phyloP scores from a whole-genome alignment of 2,329 filamentous ascomycete species.

The Colletotrichum limetticola region DNA sequence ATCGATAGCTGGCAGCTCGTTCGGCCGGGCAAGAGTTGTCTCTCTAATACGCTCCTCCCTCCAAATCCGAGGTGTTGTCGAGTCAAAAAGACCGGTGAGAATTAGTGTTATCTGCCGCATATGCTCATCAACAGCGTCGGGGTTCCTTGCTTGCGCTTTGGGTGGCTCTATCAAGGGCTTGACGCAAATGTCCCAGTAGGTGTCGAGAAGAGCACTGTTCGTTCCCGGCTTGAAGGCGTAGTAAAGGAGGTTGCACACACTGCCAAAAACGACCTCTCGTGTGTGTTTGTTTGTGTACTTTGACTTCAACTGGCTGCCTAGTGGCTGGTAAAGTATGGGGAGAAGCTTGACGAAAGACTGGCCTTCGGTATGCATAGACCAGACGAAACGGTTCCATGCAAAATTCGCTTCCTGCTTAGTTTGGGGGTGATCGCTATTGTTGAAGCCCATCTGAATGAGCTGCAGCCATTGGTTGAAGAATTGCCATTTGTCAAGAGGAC shows the following conservation, averaged over 20 bases:
- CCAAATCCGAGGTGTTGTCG: conserved; percentile 72
- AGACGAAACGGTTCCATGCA: conserved; percentile 89
- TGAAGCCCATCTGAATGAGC: conserved; percentile 86
- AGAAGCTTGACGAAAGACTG: conserved; percentile 66
- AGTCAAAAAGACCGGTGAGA: conserved; percentile 76
- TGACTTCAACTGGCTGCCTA: conserved; percentile 75
- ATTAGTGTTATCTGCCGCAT: conserved; percentile 72
- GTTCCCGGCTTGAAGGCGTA: conserved; percentile 81
- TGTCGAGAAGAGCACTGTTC: conserved; percentile 73
- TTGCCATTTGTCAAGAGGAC: conserved; percentile 74
- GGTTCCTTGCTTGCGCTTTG: conserved; percentile 45
- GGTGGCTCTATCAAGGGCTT: conserved; percentile 59
- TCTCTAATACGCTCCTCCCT: conserved; percentile 77
- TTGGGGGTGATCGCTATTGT: conserved; percentile 72
- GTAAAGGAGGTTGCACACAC: conserved; percentile 84
- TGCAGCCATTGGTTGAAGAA: conserved; percentile 80
- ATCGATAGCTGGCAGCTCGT: conserved; percentile 87
- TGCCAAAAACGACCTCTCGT: conserved; percentile 68
- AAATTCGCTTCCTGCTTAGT: conserved; percentile 82
- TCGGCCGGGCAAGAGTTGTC: conserved; percentile 65
- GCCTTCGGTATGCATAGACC: conserved; percentile 74
- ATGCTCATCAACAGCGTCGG: conserved; percentile 58
- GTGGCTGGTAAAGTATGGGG: conserved; percentile 69
- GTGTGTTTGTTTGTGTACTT: conserved; percentile 69
- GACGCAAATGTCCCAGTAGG: conserved; percentile 83